A percentile compares a stretch with the other conserved stretches of the same genome.
phyloP scores from a whole-genome alignment of 208 protist species.

The Novymonas esmeraldas region DNA sequence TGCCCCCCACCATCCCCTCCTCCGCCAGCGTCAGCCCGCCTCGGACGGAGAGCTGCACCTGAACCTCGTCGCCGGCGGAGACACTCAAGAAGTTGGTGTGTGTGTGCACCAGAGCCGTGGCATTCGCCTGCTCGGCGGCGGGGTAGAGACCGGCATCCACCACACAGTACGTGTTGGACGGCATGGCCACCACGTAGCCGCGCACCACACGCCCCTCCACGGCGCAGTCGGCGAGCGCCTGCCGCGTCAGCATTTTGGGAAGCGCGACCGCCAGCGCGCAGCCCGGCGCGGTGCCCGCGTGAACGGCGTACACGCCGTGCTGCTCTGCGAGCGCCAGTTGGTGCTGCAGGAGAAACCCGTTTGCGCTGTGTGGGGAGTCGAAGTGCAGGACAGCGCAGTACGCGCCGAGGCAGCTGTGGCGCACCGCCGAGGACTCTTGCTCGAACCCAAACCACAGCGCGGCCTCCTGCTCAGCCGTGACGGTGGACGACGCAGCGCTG shows the following conservation, averaged over 20 bases:
- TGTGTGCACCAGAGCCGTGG: conserved; percentile 47
- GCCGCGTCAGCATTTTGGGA: conserved; percentile 25
- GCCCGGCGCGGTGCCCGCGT: conserved; percentile 34
- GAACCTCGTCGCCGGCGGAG: conserved; percentile 55
- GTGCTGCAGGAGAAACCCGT: conserved; percentile 53
- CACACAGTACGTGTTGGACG: conserved; percentile 47
- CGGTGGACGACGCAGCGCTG: conserved; percentile 6
- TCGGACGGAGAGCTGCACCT: conserved; percentile 51
- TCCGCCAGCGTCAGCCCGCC: conserved; percentile 21
- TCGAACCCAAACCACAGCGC: conserved; percentile 31
- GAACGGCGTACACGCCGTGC: conserved; percentile 42
- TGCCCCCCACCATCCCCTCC: conserved; percentile 33
- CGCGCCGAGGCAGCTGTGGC: conserved; percentile 40
- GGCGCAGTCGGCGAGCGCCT: conserved; percentile 19
- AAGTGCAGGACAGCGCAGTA: conserved; percentile 58
- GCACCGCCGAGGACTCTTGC: conserved; percentile 29
- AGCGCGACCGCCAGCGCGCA: conserved; percentile 19
- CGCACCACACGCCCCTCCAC: conserved; percentile 48
- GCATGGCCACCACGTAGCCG: conserved; percentile 62
- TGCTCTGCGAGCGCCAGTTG: conserved; percentile 44
- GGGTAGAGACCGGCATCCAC: conserved; percentile 69
- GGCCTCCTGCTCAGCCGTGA: conserved; percentile 34
- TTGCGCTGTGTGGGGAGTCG: conserved; percentile 41
- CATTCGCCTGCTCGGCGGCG: conserved; percentile 19
- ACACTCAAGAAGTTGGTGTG: conserved; percentile 81